Percentiles rank a stretch among this genome's conserved stretches.
Evolutionary conservation across 352 stramenopile genomes (phyloP).

Genomic region (Blastocystis sp.): DNA sequence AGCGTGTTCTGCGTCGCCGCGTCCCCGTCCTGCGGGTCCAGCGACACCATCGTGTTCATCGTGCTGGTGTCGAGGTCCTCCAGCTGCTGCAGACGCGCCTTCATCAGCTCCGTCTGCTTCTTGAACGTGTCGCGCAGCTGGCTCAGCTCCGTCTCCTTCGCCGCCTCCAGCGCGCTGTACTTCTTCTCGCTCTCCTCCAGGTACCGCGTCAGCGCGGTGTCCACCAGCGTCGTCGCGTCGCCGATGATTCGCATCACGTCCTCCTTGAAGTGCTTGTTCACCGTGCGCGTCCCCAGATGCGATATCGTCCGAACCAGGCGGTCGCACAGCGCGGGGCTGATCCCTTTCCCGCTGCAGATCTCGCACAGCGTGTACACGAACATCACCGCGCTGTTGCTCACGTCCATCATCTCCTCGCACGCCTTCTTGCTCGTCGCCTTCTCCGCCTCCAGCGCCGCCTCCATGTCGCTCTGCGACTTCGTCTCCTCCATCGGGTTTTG

Average conservation of each 20-base stretch:
- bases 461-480: neutral
- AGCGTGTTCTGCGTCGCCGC: neutral
- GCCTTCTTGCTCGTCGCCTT: neutral
- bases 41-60: constrained; percentile 49
- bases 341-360: neutral
- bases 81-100: constrained; percentile 13
- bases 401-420: neutral
- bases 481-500: neutral
- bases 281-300: constrained; percentile 13
- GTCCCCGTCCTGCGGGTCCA: neutral
- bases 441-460: neutral
- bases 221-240: neutral
- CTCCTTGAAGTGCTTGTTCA: neutral
- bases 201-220: neutral
- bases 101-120: neutral
- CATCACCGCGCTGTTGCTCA: constrained; percentile 14
- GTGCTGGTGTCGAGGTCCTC: constrained; percentile 18
- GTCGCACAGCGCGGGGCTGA: constrained; percentile 5
- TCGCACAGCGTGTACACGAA: constrained; percentile 21
- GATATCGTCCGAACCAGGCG: neutral
- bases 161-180: neutral
- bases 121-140: neutral
- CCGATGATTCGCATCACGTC: constrained; percentile 2
- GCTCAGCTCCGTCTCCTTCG: neutral
- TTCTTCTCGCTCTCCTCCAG: neutral